Conservation (phyloP, 2,329 filamentous ascomycete species). For the Triangularia verruculosa region DNA sequence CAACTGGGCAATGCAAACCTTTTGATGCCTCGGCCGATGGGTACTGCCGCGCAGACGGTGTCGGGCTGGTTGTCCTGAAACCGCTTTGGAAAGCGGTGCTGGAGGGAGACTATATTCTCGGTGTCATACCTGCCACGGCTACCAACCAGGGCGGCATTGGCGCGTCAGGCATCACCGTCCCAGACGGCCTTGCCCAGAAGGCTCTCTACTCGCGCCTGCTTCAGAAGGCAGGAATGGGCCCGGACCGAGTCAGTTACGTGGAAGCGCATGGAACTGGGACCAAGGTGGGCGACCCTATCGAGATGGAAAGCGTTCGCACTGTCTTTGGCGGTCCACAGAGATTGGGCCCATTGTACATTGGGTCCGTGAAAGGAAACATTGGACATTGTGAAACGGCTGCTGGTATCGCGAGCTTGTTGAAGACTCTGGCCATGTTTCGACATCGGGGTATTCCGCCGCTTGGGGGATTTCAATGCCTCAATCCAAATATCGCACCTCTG, state of each 20-base stretch:
- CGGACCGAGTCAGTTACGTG: neutral
- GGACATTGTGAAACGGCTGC: neutral
- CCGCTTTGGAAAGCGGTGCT: neutral
- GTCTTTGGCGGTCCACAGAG: constrained; percentile 1
- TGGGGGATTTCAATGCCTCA: neutral
- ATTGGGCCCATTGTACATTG: neutral
- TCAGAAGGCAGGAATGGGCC: neutral
- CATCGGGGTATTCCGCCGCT: neutral
- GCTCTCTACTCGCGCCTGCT: neutral
- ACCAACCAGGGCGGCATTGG: neutral
- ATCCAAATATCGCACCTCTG: neutral
- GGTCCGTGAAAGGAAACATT: neutral
- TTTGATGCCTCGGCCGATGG: neutral
- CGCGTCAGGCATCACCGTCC: neutral
- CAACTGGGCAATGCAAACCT: neutral
- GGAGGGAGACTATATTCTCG: neutral
- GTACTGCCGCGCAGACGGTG: neutral
- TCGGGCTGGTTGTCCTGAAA: neutral
- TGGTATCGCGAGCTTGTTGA: neutral
- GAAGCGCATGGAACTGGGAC: neutral
- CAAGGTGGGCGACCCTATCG: constrained; percentile 6
- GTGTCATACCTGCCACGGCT: neutral
- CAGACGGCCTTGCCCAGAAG: neutral
- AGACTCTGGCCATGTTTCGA: neutral
- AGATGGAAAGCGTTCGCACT: constrained; percentile 6